A percentile compares a stretch with the other conserved stretches of the same genome.
These are phyloP conservation scores for Allantophomopsis cytisporea DNA, from an alignment of 2,329 filamentous ascomycete species.

Conservation along the genomic window DNA sequence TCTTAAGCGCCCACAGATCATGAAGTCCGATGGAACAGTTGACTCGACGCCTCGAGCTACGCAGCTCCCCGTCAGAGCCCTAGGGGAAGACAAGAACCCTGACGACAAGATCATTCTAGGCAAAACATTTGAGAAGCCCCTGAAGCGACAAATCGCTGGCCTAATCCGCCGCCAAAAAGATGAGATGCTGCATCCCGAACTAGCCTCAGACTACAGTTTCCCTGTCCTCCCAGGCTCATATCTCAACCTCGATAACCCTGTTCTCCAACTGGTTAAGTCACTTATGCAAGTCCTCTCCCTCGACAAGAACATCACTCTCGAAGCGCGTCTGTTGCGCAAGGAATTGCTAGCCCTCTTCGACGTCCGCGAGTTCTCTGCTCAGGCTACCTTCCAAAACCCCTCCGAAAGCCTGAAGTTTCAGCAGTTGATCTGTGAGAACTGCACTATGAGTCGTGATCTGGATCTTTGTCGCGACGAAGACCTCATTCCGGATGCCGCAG, in stretches of 20 bases:
- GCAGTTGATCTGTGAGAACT: constrained; percentile 78
- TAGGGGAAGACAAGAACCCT: constrained; percentile 36
- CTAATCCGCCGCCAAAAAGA: constrained; percentile 79
- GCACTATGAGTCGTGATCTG: constrained; percentile 76
- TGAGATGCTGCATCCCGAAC: constrained; percentile 78
- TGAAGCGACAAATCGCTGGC: constrained; percentile 75
- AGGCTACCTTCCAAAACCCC: constrained; percentile 81
- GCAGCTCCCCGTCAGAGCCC: constrained; percentile 39
- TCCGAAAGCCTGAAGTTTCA: constrained; percentile 58
- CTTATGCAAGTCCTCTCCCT: constrained; percentile 87
- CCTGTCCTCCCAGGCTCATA: constrained; percentile 66
- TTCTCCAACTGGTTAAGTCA: constrained; percentile 81
- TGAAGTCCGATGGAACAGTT: constrained; percentile 22
- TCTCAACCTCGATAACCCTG: constrained; percentile 51
- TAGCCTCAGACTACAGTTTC: constrained; percentile 78
- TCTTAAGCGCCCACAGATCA: constrained; percentile 52
- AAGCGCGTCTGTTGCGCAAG: constrained; percentile 77
- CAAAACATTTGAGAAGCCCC: constrained; percentile 73
- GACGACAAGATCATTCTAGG: constrained; percentile 54
- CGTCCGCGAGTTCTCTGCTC: constrained; percentile 81
- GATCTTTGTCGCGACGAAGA: constrained; percentile 88
- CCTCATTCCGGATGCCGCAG: constrained; percentile 40
- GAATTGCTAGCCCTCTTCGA: constrained; percentile 86
- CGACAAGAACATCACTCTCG: constrained; percentile 80
- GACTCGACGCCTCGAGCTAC: constrained; percentile 41